phyloP scores from a whole-genome alignment of 2,329 filamentous ascomycete species.

The Sporothrix globosa region DNA sequence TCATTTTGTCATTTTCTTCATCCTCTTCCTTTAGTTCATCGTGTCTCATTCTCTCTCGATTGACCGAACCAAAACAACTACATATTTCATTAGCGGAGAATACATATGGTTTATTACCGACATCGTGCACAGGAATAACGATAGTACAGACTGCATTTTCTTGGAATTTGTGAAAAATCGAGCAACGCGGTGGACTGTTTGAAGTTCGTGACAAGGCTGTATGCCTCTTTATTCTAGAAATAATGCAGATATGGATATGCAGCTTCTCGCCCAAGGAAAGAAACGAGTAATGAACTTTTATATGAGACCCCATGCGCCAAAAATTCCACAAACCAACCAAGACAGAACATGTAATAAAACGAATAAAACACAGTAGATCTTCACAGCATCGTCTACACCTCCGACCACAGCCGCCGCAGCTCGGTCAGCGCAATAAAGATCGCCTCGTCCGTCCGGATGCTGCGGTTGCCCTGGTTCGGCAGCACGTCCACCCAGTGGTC shows the following conservation, averaged over 20 bases:
- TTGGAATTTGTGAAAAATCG: background rate
- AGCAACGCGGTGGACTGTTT: background rate
- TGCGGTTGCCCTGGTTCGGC: conserved; percentile 78
- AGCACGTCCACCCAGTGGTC: conserved; percentile 84
- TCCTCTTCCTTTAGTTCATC: background rate
- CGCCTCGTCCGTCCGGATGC: conserved; percentile 82
- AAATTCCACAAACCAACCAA: too few species aligned
- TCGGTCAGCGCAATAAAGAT: conserved; percentile 75
- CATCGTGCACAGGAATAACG: background rate
- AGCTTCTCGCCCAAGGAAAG: background rate
- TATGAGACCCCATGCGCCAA: background rate
- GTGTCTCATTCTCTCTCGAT: background rate
- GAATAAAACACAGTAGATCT: background rate
- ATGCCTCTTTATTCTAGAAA: background rate
- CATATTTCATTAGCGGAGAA: conserved; percentile 18
- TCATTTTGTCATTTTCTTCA: background rate
- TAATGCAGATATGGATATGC: background rate
- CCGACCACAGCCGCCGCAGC: conserved; percentile 62
- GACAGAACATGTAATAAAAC: background rate
- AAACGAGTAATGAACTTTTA: conserved; percentile 7
- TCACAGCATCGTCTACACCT: conserved; percentile 33
- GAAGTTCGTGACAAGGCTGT: background rate
- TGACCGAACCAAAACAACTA: background rate
- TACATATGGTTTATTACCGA: background rate
- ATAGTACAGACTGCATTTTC: too few species aligned